A percentile compares a stretch with the other conserved stretches of the same genome.
These are phyloP conservation scores for Akanthomyces lecanii DNA, from an alignment of 2,329 filamentous ascomycete species.

Conservation along the genomic window DNA sequence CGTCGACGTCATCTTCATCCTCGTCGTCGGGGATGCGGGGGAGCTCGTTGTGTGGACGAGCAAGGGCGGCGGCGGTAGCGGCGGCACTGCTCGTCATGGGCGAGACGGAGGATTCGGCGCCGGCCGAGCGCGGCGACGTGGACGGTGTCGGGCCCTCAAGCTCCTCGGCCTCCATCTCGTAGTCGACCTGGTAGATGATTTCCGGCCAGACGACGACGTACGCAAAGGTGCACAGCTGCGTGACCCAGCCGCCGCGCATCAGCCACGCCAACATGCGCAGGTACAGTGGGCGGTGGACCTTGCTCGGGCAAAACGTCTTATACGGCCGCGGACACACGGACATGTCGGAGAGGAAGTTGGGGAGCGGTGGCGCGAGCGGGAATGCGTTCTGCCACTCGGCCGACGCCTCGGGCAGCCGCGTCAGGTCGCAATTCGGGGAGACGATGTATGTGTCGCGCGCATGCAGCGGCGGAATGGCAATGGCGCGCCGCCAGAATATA, in stretches of 20 bases:
- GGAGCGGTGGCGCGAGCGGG: slow-evolving; percentile 74
- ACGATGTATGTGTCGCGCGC: slow-evolving; percentile 87
- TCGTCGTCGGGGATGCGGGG: not conserved
- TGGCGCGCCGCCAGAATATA: slow-evolving; percentile 91
- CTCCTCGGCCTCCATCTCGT: slow-evolving; percentile 64
- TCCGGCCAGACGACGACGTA: slow-evolving; percentile 82
- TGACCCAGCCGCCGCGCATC: slow-evolving; percentile 88
- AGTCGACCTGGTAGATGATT: slow-evolving; percentile 75
- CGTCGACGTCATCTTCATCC: not conserved
- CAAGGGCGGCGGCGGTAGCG: not conserved
- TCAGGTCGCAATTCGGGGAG: slow-evolving; percentile 80
- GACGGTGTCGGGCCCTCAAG: slow-evolving; percentile 33
- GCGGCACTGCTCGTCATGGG: not conserved
- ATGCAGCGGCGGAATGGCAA: slow-evolving; percentile 86
- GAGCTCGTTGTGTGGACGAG: slow-evolving; percentile 13
- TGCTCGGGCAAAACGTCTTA: slow-evolving; percentile 77
- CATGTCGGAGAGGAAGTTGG: slow-evolving; percentile 81
- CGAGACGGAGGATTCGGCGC: slow-evolving; percentile 23
- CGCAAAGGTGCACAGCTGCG: slow-evolving; percentile 84
- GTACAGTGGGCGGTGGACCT: slow-evolving; percentile 81
- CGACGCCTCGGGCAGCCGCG: slow-evolving; percentile 63
- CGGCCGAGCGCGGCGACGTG: slow-evolving; percentile 27
- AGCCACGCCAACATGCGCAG: slow-evolving; percentile 92
- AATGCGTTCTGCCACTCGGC: slow-evolving; percentile 73
- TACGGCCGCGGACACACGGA: slow-evolving; percentile 79